A percentile compares a stretch with the other conserved stretches of the same genome.
Conservation (phyloP, 2,329 filamentous ascomycete species). For the Ascochyta lentis region DNA sequence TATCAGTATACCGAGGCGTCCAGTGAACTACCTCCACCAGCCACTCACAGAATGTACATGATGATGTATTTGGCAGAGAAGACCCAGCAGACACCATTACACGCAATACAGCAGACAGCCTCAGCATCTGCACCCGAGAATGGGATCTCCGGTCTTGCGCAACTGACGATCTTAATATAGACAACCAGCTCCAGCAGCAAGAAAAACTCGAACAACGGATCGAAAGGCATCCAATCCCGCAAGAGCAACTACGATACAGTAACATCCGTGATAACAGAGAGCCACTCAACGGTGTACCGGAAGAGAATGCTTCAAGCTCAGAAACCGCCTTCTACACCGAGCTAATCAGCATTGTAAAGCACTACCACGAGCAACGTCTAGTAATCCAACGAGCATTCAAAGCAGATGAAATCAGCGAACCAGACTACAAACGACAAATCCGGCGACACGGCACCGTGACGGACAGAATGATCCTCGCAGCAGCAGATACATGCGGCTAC, state of each 20-base stretch:
- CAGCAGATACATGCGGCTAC: not conserved
- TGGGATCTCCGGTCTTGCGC: slow-evolving; percentile 4
- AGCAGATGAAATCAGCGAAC: slow-evolving; percentile 1
- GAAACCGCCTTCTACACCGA: slow-evolving; percentile 4
- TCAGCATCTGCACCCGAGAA: not conserved
- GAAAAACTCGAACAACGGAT: too few species aligned
- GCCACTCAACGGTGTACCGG: not conserved
- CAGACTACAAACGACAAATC: slow-evolving; percentile 1
- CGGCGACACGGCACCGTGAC: not conserved
- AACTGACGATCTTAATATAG: not conserved
- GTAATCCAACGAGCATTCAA: not conserved
- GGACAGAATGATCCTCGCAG: not conserved
- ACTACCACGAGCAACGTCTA: slow-evolving; percentile 1
- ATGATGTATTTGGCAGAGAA: too few species aligned
- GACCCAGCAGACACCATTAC: not conserved
- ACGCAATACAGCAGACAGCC: not conserved
- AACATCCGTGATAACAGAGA: not conserved
- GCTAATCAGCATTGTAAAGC: not conserved
- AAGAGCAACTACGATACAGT: not conserved
- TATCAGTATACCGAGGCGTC: not conserved
- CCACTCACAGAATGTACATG: not conserved
- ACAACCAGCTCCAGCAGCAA: not conserved
- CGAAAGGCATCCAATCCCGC: not conserved
- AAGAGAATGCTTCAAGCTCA: not conserved
- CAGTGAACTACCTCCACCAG: not conserved